Percentiles rank a stretch among this genome's conserved stretches.
These are phyloP conservation scores for Pseudogymnoascus sp. DNA, from an alignment of 2,329 filamentous ascomycete genomes.

Conservation along the genomic window DNA sequence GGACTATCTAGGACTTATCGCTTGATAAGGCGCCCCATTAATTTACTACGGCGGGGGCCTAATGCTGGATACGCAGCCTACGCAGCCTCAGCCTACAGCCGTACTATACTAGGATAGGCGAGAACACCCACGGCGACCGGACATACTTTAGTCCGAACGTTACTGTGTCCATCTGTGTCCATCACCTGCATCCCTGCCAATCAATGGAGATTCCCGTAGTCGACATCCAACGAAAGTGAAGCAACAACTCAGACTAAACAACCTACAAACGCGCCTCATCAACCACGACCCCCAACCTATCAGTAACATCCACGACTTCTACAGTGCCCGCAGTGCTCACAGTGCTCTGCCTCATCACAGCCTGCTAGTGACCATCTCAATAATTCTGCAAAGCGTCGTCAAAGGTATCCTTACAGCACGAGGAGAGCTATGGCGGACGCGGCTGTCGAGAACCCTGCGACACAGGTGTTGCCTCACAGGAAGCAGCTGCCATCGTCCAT, in stretches of 20 bases:
- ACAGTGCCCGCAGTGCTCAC: not conserved
- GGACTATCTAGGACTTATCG: not conserved
- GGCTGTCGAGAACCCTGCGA: slow-evolving; percentile 71
- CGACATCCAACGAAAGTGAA: slow-evolving; percentile 4
- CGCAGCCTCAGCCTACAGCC: not conserved
- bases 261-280: slow-evolving; percentile 8
- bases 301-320: not conserved
- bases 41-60: not conserved
- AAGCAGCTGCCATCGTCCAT: slow-evolving; percentile 73
- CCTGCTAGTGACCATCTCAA: not conserved
- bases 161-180: too few species aligned
- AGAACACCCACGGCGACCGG: not conserved
- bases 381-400: not conserved
- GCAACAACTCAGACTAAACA: slow-evolving; percentile 5
- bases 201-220: slow-evolving; percentile 1
- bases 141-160: not conserved
- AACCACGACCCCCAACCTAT: slow-evolving; percentile 1
- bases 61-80: not conserved
- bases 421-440: slow-evolving; percentile 66
- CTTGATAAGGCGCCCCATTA: not conserved
- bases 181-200: not conserved
- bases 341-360: not conserved
- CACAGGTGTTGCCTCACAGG: slow-evolving; percentile 67
- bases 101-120: not conserved
- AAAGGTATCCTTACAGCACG: not conserved